Conservation (phyloP, 805 yeast genomes). For the Pichia insulana region DNA sequence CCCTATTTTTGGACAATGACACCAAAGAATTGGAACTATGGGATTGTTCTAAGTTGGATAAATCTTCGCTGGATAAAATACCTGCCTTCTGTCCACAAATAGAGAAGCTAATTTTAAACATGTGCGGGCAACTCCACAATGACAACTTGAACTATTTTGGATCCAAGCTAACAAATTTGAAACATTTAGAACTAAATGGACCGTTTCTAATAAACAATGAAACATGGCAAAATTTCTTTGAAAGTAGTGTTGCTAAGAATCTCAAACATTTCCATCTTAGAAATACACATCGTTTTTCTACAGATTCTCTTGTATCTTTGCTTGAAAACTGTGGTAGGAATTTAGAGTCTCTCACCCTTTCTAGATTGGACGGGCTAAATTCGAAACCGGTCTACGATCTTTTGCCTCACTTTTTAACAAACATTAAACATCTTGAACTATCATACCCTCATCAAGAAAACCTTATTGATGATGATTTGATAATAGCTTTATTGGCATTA, state of each 20-base stretch:
- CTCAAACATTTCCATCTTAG: constrained; percentile 54
- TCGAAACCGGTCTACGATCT: constrained; percentile 49
- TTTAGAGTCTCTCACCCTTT: constrained; percentile 49
- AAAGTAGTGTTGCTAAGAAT: constrained; percentile 38
- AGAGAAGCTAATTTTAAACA: constrained; percentile 55
- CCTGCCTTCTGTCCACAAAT: constrained; percentile 75
- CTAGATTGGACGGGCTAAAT: constrained; percentile 65
- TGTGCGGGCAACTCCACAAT: constrained; percentile 91
- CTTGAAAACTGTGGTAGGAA: constrained; percentile 51
- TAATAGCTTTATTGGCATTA: constrained; percentile 50
- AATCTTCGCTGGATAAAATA: constrained; percentile 56
- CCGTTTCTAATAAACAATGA: constrained; percentile 74
- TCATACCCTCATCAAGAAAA: constrained; percentile 61
- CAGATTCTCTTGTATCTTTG: constrained; percentile 53
- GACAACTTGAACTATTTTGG: constrained; percentile 60
- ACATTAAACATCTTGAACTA: constrained; percentile 51
- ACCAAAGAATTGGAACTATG: constrained; percentile 59
- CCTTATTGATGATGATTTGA: constrained; percentile 56
- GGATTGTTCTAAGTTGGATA: constrained; percentile 82
- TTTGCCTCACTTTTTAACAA: constrained; percentile 53
- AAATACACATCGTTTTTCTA: constrained; percentile 77
- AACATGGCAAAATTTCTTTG: constrained; percentile 74
- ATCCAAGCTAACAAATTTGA: constrained; percentile 47
- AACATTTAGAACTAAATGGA: constrained; percentile 66
- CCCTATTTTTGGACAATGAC: constrained; percentile 60